Percentiles rank a stretch among this genome's conserved stretches.
Conservation (phyloP, 805 yeast genomes). For the Citeromyces nyonsensis region DNA sequence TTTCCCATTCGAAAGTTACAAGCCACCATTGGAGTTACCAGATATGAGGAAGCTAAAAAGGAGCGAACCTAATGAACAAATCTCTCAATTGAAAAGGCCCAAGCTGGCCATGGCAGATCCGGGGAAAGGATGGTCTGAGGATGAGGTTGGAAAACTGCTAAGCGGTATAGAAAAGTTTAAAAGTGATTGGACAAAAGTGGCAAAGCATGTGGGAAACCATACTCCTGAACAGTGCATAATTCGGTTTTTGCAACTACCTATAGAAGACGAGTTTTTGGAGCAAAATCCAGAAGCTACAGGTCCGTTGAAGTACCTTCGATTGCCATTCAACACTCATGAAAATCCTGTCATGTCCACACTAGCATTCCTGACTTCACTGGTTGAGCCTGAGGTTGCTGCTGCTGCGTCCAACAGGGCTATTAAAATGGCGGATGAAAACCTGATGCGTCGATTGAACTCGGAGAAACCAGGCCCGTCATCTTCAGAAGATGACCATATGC, state of each 20-base stretch:
- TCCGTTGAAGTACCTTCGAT: constrained; percentile 65
- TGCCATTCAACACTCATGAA: constrained; percentile 75
- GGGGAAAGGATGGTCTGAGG: constrained; percentile 45
- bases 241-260: constrained; percentile 65
- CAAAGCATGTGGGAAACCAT: constrained; percentile 50
- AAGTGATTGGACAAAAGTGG: constrained; percentile 70
- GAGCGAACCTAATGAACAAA: constrained; percentile 1
- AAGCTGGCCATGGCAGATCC: constrained; percentile 19
- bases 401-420: constrained; percentile 64
- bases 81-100: constrained; percentile 14
- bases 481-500: constrained; percentile 6
- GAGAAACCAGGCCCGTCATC: neutral
- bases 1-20: constrained; percentile 80
- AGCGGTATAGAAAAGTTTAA: constrained; percentile 46
- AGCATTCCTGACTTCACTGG: constrained; percentile 71
- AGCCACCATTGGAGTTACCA: constrained; percentile 37
- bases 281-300: constrained; percentile 35
- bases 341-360: constrained; percentile 92
- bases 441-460: constrained; percentile 6
- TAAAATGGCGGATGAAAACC: constrained; percentile 23
- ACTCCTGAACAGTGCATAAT: constrained; percentile 70
- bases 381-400: constrained; percentile 74
- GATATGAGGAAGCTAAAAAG: constrained; percentile 13
- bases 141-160: constrained; percentile 43
- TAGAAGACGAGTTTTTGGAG: constrained; percentile 58